Percentiles rank a stretch among this genome's conserved stretches.
phyloP scores from a whole-genome alignment of 1,139 yeast species.

The Saccharomycopsis hybrid region DNA sequence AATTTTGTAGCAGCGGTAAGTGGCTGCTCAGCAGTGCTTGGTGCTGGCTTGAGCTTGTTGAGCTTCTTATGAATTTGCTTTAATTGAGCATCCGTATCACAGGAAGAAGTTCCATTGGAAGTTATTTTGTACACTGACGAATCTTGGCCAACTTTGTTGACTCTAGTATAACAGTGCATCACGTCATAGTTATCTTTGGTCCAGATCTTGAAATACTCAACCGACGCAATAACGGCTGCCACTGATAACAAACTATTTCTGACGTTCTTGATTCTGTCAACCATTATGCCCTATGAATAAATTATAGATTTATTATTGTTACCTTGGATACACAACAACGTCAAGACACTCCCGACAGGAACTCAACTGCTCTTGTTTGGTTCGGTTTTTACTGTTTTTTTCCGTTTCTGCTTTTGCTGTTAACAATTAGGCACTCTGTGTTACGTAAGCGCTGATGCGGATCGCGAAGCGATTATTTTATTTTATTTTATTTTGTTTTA shows the following conservation, averaged over 20 bases:
- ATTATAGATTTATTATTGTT: neutral
- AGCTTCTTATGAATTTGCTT: conserved; percentile 18
- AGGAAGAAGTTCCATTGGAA: conserved; percentile 19
- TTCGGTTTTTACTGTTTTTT: no score
- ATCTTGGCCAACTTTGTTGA: conserved; percentile 6
- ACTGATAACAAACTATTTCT: conserved; percentile 14
- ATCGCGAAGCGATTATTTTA: no score
- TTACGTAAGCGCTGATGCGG: no score
- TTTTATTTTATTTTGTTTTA: no score
- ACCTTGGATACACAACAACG: neutral
- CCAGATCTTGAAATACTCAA: conserved; percentile 21
- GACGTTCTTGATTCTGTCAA: conserved; percentile 15
- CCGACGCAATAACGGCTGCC: conserved; percentile 15
- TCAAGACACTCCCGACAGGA: no score
- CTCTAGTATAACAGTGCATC: conserved; percentile 21
- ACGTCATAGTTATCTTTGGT: conserved; percentile 18
- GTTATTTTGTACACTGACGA: conserved; percentile 13
- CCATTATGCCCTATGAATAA: conserved; percentile 10
- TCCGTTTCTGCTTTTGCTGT: no score
- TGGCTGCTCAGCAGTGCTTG: no score
- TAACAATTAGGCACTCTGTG: no score
- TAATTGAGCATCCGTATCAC: conserved; percentile 20
- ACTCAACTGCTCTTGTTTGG: no score
- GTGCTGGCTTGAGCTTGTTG: conserved; percentile 3
- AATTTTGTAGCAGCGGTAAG: neutral